Evolutionary conservation across 2,329 filamentous ascomycete genomes (phyloP).

Genomic region (Raffaelea deltoideospora): DNA sequence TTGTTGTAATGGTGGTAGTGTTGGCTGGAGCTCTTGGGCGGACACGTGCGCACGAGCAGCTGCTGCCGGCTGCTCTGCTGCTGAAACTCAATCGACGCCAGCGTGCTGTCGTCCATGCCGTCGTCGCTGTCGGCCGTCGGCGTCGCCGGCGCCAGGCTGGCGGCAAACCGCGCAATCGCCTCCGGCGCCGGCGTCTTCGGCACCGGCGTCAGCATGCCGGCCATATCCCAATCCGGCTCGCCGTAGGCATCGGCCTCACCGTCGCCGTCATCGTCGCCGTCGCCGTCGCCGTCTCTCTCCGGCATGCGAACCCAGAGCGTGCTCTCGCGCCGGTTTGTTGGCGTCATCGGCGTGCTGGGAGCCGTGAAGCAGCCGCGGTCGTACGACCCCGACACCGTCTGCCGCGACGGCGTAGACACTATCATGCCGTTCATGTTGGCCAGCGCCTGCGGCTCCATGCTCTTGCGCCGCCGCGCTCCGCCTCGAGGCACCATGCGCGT

Average conservation of each 20-base stretch:
- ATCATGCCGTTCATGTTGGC: slow-evolving; percentile 54
- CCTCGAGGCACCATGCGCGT: slow-evolving; percentile 52
- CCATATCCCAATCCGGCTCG: slow-evolving; percentile 17
- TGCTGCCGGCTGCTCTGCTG: too few species aligned
- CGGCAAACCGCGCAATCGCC: slow-evolving; percentile 34
- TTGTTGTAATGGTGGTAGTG: too few species aligned
- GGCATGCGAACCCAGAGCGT: slow-evolving; percentile 40
- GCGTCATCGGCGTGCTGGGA: slow-evolving; percentile 21
- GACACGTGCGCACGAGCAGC: slow-evolving; percentile 37
- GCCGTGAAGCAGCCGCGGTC: slow-evolving; percentile 22
- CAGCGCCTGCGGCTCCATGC: slow-evolving; percentile 62
- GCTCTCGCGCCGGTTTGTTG: slow-evolving; percentile 34
- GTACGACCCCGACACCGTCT: slow-evolving; percentile 13
- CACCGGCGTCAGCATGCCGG: slow-evolving; percentile 34
- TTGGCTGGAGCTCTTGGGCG: too few species aligned
- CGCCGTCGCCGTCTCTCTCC: slow-evolving; percentile 18
- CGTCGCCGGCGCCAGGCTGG: slow-evolving; percentile 30
- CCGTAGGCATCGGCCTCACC: slow-evolving; percentile 15
- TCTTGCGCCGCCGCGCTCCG: slow-evolving; percentile 58
- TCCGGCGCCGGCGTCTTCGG: slow-evolving; percentile 44
- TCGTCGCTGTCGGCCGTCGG: slow-evolving; percentile 20
- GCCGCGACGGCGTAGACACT: slow-evolving; percentile 25
- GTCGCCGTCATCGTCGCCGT: slow-evolving; percentile 13
- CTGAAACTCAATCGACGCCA: slow-evolving; percentile 9
- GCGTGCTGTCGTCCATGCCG: slow-evolving; percentile 16